Evolutionary conservation across 345 rosid species (phyloP).

Genomic region (Rhodamnia rubescens): DNA sequence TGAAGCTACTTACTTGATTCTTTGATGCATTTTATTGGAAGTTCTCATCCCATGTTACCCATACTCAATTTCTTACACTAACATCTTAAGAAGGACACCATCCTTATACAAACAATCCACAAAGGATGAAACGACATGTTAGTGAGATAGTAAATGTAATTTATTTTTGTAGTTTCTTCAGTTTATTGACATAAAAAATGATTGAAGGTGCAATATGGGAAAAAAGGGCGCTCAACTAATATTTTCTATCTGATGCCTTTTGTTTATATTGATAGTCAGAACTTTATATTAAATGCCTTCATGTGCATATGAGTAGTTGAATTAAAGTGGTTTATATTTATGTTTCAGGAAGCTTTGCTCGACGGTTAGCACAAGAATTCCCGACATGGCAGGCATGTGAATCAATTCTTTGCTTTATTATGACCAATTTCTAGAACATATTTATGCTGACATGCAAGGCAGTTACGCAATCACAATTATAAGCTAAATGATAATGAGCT

Average conservation of each 20-base stretch:
- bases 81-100: background rate
- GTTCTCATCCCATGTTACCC: background rate
- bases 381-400: conserved; percentile 83
- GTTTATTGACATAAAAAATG: background rate
- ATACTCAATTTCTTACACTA: background rate
- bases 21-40: background rate
- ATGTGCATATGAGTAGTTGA: background rate
- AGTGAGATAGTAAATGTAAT: background rate
- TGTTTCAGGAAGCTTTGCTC: conserved; percentile 69
- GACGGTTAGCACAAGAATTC: conserved; percentile 70
- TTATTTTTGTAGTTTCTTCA: background rate
- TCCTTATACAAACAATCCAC: background rate
- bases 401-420: background rate
- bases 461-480: background rate
- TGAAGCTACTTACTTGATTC: background rate
- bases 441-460: background rate
- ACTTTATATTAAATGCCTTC: background rate
- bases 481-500: background rate
- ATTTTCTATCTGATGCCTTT: background rate
- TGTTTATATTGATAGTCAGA: background rate
- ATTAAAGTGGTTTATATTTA: background rate
- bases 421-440: background rate
- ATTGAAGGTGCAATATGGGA: background rate
- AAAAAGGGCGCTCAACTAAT: background rate
- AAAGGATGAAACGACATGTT: background rate